Evolutionary conservation across 108 stramenopile genomes (phyloP).

Genomic region (Pseudonitzschia delicatissima): DNA sequence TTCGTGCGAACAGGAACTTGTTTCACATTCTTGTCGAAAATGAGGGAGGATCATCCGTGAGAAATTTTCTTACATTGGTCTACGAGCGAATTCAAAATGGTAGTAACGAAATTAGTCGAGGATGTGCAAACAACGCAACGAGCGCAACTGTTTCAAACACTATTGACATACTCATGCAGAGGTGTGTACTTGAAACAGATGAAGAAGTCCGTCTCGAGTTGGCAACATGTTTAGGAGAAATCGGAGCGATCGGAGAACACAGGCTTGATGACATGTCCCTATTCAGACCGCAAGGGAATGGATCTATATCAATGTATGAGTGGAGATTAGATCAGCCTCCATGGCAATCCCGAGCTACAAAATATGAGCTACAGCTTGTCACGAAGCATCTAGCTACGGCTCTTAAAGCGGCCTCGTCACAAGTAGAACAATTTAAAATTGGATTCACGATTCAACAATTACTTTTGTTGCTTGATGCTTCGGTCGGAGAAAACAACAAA

Average conservation of each 20-base stretch:
- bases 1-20: slow-evolving; percentile 64
- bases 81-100: neutral
- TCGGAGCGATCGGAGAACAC: slow-evolving; percentile 76
- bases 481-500: slow-evolving; percentile 17
- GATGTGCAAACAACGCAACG: too few relatives aligned
- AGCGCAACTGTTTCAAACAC: slow-evolving; percentile 41
- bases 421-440: slow-evolving; percentile 81
- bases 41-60: slow-evolving; percentile 55
- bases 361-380: slow-evolving; percentile 73
- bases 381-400: slow-evolving; percentile 65
- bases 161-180: slow-evolving; percentile 57
- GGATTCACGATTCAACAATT: slow-evolving; percentile 83
- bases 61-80: slow-evolving; percentile 63
- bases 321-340: slow-evolving; percentile 76
- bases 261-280: slow-evolving; percentile 47
- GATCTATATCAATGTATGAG: slow-evolving; percentile 16
- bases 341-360: slow-evolving; percentile 62
- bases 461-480: slow-evolving; percentile 54
- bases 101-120: neutral
- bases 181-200: slow-evolving; percentile 70
- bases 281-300: slow-evolving; percentile 16
- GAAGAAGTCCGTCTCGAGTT: slow-evolving; percentile 46
- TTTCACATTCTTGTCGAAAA: slow-evolving; percentile 61
- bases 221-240: slow-evolving; percentile 77
- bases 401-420: slow-evolving; percentile 61